Conservation (phyloP, 2,329 filamentous ascomycete genomes). For the Ceratocystis ficicola region DNA sequence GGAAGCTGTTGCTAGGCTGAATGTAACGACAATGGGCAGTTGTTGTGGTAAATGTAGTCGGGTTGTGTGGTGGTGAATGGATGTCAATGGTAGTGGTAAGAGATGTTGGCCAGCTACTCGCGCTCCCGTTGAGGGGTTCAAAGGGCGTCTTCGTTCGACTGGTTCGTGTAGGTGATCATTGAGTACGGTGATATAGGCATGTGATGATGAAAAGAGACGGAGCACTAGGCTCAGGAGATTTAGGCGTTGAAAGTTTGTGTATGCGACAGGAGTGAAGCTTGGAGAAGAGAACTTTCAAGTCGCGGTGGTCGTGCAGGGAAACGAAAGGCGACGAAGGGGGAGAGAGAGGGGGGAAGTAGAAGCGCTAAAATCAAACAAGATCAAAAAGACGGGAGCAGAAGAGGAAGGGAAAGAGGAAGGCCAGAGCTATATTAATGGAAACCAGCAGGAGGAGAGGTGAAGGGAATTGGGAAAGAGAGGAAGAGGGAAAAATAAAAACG, state of each 20-base stretch:
- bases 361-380: neutral
- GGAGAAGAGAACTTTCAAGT: neutral
- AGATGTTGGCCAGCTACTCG: conserved; percentile 34
- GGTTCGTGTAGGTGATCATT: conserved; percentile 42
- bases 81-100: neutral
- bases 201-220: conserved; percentile 29
- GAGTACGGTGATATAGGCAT: conserved; percentile 24
- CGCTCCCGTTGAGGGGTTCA: conserved; percentile 54
- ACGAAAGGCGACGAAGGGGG: neutral
- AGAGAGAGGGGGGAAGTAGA: neutral
- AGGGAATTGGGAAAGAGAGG: neutral
- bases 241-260: conserved; percentile 24
- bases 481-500: neutral
- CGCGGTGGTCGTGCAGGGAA: conserved; percentile 7
- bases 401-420: conserved; percentile 1
- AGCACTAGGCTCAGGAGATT: conserved; percentile 34
- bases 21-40: neutral
- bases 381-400: neutral
- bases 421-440: conserved; percentile 2
- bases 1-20: neutral
- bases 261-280: neutral
- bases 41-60: neutral
- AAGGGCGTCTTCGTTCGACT: conserved; percentile 53
- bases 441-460: neutral
- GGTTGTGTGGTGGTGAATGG: neutral